Evolutionary conservation across 805 yeast species (phyloP).

Genomic region (Hagleromyces aurorensis): DNA sequence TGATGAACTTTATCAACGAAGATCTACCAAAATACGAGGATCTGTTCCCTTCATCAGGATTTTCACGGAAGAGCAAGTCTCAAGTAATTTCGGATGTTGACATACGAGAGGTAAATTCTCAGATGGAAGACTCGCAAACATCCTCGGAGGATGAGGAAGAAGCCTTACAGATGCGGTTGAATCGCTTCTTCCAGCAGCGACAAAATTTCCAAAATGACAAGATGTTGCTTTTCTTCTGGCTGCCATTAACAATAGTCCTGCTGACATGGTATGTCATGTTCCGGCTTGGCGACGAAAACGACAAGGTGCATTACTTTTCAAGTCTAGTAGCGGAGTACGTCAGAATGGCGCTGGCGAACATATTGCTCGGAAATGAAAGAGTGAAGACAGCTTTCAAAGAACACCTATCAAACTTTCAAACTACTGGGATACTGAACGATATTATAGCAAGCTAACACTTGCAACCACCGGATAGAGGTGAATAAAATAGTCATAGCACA

Average conservation of each 20-base stretch:
- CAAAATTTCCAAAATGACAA: constrained; percentile 58
- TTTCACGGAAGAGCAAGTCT: constrained; percentile 25
- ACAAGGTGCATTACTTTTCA: constrained; percentile 22
- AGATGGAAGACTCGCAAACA: constrained; percentile 19
- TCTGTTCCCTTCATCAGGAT: constrained; percentile 44
- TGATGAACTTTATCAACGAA: constrained; percentile 34
- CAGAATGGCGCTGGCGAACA: constrained; percentile 39
- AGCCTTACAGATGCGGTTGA: constrained; percentile 30
- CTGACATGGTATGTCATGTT: constrained; percentile 39
- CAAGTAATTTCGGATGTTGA: constrained; percentile 2
- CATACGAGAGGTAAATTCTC: constrained; percentile 4
- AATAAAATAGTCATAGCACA: too few species aligned
- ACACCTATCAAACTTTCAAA: constrained; percentile 24
- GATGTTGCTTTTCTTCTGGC: constrained; percentile 85
- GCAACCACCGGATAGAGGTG: too few species aligned
- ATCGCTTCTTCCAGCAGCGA: constrained; percentile 36
- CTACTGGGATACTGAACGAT: constrained; percentile 14
- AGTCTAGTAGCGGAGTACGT: constrained; percentile 33
- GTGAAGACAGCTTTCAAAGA: constrained; percentile 37
- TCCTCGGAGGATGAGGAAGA: constrained; percentile 30
- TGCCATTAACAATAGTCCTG: constrained; percentile 61
- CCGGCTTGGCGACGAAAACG: constrained; percentile 32
- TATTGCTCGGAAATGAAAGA: constrained; percentile 47
- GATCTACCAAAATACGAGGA: constrained; percentile 69
- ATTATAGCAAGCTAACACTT: too few species aligned